phyloP scores from a whole-genome alignment of 257 asterid genomes.

The Solanum tacnaense region DNA sequence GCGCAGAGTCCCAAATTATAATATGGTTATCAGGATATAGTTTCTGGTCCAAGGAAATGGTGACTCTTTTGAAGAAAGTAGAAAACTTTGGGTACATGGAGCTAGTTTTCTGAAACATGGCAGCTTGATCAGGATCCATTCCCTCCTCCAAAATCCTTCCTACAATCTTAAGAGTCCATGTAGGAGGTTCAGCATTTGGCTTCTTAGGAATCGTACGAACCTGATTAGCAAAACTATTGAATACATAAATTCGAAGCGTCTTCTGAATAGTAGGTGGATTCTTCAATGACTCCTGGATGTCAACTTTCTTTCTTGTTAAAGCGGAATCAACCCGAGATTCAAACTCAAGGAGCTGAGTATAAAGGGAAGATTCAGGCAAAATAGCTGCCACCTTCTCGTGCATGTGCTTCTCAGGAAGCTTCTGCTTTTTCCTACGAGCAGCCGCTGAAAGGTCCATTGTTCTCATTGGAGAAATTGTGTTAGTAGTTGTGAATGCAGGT shows the following conservation, averaged over 20 bases:
- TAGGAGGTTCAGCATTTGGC: conserved; percentile 79
- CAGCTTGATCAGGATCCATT: conserved; percentile 79
- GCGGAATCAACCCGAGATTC: conserved; percentile 94
- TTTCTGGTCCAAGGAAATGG: conserved; percentile 82
- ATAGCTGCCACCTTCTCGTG: conserved; percentile 93
- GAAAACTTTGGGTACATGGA: conserved; percentile 77
- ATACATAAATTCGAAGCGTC: conserved; percentile 80
- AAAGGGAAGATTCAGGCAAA: conserved; percentile 92
- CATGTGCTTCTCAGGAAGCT: conserved; percentile 84
- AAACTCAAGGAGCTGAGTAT: conserved; percentile 91
- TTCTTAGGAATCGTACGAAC: conserved; percentile 65
- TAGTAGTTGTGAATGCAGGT: conserved; percentile 46
- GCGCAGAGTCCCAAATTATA: conserved; percentile 81
- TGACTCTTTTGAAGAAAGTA: conserved; percentile 78
- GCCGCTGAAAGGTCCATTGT: conserved; percentile 73
- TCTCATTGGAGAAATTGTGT: conserved; percentile 60
- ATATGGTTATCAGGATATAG: conserved; percentile 84
- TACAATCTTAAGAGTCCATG: conserved; percentile 92
- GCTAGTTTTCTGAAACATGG: conserved; percentile 66
- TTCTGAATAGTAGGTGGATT: conserved; percentile 74
- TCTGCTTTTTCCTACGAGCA: conserved; percentile 89
- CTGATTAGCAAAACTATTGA: conserved; percentile 85
- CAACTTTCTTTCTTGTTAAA: conserved; percentile 78
- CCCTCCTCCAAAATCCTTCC: conserved; percentile 96
- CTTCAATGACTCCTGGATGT: conserved; percentile 84